A percentile compares a stretch with the other conserved stretches of the same genome.
phyloP scores from a whole-genome alignment of 495 filamentous ascomycete species.

The Staphylotrichum tortipilum region DNA sequence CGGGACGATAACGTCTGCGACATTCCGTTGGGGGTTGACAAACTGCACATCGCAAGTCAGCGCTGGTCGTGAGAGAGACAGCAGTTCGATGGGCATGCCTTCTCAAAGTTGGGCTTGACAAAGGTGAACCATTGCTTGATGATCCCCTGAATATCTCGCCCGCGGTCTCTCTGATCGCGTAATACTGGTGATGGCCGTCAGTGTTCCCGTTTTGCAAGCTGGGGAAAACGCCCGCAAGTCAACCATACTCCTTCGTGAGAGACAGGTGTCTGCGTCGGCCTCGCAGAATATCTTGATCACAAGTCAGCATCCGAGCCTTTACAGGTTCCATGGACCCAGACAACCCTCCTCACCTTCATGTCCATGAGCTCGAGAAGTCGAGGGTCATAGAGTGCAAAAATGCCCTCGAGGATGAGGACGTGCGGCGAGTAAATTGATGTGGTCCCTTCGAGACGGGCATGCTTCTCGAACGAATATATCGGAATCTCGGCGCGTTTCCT shows the following conservation, averaged over 20 bases:
- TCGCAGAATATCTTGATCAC: conserved; percentile 77
- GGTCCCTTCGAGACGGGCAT: conserved; percentile 69
- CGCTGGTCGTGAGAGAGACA: background rate
- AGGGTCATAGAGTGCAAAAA: conserved; percentile 85
- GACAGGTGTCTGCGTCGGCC: conserved; percentile 87
- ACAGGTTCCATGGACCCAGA: too few relatives aligned
- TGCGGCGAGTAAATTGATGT: conserved; percentile 91
- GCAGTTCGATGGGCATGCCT: conserved; percentile 29
- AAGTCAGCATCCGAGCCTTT: conserved; percentile 6
- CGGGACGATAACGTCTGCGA: conserved; percentile 91
- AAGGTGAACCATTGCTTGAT: conserved; percentile 97
- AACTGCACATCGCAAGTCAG: conserved; percentile 36
- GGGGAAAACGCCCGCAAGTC: too few relatives aligned
- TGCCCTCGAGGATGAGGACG: conserved; percentile 91
- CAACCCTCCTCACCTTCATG: conserved; percentile 81
- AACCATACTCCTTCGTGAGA: conserved; percentile 79
- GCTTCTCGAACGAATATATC: conserved; percentile 89
- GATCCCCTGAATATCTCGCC: conserved; percentile 82
- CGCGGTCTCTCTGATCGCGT: conserved; percentile 77
- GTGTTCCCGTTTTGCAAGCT: too few relatives aligned
- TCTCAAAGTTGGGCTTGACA: conserved; percentile 91
- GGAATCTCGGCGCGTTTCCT: conserved; percentile 92
- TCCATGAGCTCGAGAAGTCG: conserved; percentile 81
- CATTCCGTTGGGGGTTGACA: conserved; percentile 80
- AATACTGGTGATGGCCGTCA: too few relatives aligned